phyloP scores from a whole-genome alignment of 495 filamentous ascomycete species.

The Daldinia concentrica region DNA sequence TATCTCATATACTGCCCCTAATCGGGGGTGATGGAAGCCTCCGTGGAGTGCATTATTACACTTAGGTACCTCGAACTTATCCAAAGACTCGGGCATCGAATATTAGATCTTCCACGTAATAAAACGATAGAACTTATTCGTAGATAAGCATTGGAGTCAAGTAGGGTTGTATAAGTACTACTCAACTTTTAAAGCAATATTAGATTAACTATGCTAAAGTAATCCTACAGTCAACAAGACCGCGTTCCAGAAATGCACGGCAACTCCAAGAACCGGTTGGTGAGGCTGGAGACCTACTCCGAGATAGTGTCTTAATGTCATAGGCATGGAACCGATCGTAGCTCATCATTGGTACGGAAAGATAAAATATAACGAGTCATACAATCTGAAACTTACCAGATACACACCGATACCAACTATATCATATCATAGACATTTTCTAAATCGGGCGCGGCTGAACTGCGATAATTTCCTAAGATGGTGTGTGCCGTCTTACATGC shows the following conservation, averaged over 20 bases:
- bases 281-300: background rate
- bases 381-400: background rate
- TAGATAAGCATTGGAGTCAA: no score
- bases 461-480: background rate
- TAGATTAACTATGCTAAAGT: no score
- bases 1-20: no score
- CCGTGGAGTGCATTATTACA: no score
- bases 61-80: no score
- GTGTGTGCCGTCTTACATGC: background rate
- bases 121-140: no score
- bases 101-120: no score
- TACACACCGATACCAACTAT: background rate
- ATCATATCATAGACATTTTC: background rate
- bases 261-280: background rate
- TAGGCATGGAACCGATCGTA: background rate
- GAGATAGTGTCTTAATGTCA: background rate
- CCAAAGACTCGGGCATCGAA: no score
- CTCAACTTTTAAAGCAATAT: no score
- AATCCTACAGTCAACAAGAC: background rate
- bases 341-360: background rate
- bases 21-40: no score
- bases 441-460: constrained; percentile 1
- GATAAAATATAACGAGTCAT: background rate
- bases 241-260: background rate
- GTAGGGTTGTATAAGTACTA: no score